phyloP scores from a whole-genome alignment of 2,329 filamentous ascomycete genomes.

The Leptographium lundbergii region DNA sequence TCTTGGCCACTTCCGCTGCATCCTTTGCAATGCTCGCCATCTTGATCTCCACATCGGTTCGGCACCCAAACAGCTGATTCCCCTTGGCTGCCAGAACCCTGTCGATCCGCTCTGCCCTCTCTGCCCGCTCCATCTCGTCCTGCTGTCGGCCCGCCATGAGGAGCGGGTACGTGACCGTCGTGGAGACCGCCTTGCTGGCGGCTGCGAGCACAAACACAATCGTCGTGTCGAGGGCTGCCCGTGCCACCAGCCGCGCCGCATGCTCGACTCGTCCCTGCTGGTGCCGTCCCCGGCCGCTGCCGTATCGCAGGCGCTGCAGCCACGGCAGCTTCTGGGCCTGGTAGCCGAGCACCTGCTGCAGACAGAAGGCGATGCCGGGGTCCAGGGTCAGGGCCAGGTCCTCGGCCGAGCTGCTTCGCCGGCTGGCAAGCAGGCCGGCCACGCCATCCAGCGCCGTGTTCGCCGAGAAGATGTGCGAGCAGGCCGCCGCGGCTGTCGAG shows the following conservation, averaged over 20 bases:
- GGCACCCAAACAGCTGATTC: neutral
- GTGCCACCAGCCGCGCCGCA: slow-evolving; percentile 17
- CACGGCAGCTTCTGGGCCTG: neutral
- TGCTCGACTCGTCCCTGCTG: neutral
- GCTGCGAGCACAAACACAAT: slow-evolving; percentile 48
- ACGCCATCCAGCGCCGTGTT: slow-evolving; percentile 44
- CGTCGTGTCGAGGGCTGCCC: slow-evolving; percentile 18
- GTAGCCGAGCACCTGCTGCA: slow-evolving; percentile 50
- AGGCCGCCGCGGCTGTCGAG: slow-evolving; percentile 31
- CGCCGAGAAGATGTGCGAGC: slow-evolving; percentile 25
- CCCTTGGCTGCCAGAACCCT: neutral
- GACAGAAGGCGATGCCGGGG: slow-evolving; percentile 72
- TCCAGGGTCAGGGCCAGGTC: slow-evolving; percentile 71
- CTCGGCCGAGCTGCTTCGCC: slow-evolving; percentile 69
- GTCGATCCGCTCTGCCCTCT: slow-evolving; percentile 14
- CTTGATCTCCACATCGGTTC: too few relatives aligned
- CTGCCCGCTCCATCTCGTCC: slow-evolving; percentile 15
- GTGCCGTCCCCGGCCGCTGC: slow-evolving; percentile 15
- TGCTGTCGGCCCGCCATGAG: slow-evolving; percentile 35
- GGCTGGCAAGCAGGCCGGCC: slow-evolving; percentile 56
- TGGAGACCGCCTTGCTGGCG: slow-evolving; percentile 65
- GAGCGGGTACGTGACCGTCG: slow-evolving; percentile 70
- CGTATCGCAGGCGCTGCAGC: neutral
- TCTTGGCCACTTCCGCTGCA: too few relatives aligned
- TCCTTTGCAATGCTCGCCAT: too few relatives aligned